Percentiles rank a stretch among this genome's conserved stretches.
Conservation (phyloP, 441 rosid genomes). For the Heliophila coronopifolia region DNA sequence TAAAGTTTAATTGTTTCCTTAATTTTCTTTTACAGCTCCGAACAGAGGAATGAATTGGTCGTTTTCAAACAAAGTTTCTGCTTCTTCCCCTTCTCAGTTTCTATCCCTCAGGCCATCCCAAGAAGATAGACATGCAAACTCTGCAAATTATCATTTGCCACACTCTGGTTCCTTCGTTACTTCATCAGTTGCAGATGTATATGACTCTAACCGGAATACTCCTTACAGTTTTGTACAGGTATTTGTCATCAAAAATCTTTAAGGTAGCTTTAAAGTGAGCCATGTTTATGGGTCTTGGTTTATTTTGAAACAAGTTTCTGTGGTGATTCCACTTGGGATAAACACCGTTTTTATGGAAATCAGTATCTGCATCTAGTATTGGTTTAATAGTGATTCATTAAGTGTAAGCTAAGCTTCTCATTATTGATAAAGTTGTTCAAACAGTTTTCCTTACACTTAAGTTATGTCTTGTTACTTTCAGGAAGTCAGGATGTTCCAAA, state of each 20-base stretch:
- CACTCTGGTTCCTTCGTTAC: slow-evolving; percentile 41
- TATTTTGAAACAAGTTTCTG: slow-evolving; percentile 4
- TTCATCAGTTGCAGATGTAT: slow-evolving; percentile 35
- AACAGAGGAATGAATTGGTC: slow-evolving; percentile 70
- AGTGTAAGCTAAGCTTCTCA: slow-evolving; percentile 10
- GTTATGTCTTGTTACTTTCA: slow-evolving; percentile 25
- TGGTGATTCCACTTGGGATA: not conserved
- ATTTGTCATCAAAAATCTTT: not conserved
- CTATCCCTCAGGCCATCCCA: slow-evolving; percentile 52
- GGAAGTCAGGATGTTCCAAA: slow-evolving; percentile 45
- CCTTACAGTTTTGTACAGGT: slow-evolving; percentile 38
- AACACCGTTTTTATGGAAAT: not conserved
- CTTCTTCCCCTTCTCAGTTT: slow-evolving; percentile 47
- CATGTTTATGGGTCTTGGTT: slow-evolving; percentile 3
- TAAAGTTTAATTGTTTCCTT: not conserved
- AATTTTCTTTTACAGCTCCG: slow-evolving; percentile 35
- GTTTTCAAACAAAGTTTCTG: slow-evolving; percentile 55
- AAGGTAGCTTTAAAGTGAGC: not conserved
- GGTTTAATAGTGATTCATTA: not conserved
- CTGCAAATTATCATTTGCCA: slow-evolving; percentile 30
- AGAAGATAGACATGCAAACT: slow-evolving; percentile 47
- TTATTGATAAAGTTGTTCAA: not conserved
- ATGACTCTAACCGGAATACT: slow-evolving; percentile 39
- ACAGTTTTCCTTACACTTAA: not conserved
- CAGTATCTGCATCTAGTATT: not conserved